Conservation (phyloP, 2,329 filamentous ascomycete genomes). For the Clarireedia homoeocarpa region DNA sequence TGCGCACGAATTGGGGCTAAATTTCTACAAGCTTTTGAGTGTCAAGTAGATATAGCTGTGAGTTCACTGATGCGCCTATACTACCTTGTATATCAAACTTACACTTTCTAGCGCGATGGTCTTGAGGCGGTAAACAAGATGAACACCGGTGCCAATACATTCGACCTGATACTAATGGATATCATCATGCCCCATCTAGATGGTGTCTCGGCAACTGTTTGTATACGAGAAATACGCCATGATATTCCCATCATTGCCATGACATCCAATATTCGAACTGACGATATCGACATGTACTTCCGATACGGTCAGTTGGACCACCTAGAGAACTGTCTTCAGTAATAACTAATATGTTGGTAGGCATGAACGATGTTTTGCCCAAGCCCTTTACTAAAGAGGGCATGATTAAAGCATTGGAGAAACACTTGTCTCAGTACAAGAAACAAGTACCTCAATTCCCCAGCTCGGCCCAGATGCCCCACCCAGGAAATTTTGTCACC, state of each 20-base stretch:
- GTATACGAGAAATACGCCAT: slow-evolving; percentile 80
- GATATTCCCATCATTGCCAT: slow-evolving; percentile 90
- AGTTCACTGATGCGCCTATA: slow-evolving; percentile 26
- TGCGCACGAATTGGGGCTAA: slow-evolving; percentile 62
- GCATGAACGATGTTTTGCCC: slow-evolving; percentile 94
- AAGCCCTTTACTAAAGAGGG: slow-evolving; percentile 93
- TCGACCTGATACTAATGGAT: slow-evolving; percentile 74
- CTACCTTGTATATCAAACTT: not conserved
- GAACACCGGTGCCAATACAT: slow-evolving; percentile 40
- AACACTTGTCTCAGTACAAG: slow-evolving; percentile 77
- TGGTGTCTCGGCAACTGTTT: slow-evolving; percentile 86
- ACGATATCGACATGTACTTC: slow-evolving; percentile 96
- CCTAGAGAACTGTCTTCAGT: slow-evolving; percentile 2
- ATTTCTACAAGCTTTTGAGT: slow-evolving; percentile 58
- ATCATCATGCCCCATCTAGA: slow-evolving; percentile 97
- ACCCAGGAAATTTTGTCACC: slow-evolving; percentile 21
- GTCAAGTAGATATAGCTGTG: slow-evolving; percentile 60
- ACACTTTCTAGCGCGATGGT: slow-evolving; percentile 60
- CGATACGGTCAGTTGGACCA: slow-evolving; percentile 65
- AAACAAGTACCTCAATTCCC: slow-evolving; percentile 40
- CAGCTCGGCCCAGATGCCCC: slow-evolving; percentile 17
- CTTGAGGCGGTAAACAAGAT: slow-evolving; percentile 88
- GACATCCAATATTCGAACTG: slow-evolving; percentile 95
- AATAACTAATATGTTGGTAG: slow-evolving; percentile 40
- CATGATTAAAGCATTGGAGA: slow-evolving; percentile 78